These are phyloP conservation scores for Sporothrix variecibatus DNA, from an alignment of 2,329 filamentous ascomycete species.

Conservation along the genomic window DNA sequence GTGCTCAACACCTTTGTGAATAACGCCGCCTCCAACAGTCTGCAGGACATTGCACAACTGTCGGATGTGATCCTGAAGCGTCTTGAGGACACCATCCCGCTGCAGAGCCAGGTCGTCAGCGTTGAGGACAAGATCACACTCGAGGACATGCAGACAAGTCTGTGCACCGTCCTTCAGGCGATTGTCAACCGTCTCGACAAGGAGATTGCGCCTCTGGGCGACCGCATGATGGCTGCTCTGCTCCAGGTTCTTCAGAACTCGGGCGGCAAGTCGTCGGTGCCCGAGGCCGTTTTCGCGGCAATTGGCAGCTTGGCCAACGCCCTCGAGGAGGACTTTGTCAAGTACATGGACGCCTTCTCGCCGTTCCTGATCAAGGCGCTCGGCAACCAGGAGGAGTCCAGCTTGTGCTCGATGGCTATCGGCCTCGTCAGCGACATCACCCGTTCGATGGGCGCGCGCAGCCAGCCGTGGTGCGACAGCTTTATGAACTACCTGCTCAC, in stretches of 20 bases:
- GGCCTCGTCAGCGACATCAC: constrained; percentile 96
- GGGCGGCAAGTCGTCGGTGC: constrained; percentile 86
- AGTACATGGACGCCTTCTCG: constrained; percentile 96
- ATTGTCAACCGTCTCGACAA: constrained; percentile 90
- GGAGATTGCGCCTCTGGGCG: constrained; percentile 85
- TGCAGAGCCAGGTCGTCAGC: constrained; percentile 92
- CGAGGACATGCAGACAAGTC: constrained; percentile 96
- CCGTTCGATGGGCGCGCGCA: constrained; percentile 83
- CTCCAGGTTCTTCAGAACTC: constrained; percentile 78
- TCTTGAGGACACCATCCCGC: constrained; percentile 82
- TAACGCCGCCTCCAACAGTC: constrained; percentile 84
- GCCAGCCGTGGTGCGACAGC: constrained; percentile 91
- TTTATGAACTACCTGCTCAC: constrained; percentile 98
- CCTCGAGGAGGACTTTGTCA: constrained; percentile 87
- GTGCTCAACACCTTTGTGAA: constrained; percentile 93
- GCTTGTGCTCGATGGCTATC: constrained; percentile 94
- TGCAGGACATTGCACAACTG: constrained; percentile 76
- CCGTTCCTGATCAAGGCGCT: constrained; percentile 93
- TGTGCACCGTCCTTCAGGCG: constrained; percentile 86
- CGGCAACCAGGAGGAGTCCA: constrained; percentile 91
- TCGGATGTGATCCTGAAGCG: constrained; percentile 89
- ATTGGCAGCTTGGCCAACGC: constrained; percentile 90
- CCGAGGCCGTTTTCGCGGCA: constrained; percentile 88
- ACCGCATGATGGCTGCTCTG: constrained; percentile 89
- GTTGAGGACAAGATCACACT: constrained; percentile 95